Percentiles rank a stretch among this genome's conserved stretches.
Conservation (phyloP, 2,329 filamentous ascomycete species). For the Sporothrix schenckii region DNA sequence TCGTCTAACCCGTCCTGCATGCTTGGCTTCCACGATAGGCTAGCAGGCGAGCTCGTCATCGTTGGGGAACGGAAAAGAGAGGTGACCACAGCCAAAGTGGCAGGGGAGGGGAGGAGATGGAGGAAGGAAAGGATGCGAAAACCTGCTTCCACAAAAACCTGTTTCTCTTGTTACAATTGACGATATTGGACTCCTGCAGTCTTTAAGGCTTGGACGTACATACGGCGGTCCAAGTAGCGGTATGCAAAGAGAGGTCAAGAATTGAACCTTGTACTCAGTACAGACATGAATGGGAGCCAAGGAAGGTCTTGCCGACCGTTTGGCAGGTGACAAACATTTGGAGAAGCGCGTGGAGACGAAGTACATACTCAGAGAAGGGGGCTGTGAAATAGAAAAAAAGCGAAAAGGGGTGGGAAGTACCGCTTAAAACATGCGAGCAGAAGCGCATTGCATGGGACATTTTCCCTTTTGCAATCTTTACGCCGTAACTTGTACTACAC, state of each 20-base stretch:
- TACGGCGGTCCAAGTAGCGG: neutral
- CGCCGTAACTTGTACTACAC: no score
- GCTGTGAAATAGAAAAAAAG: neutral
- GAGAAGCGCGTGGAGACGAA: neutral
- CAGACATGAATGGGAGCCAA: neutral
- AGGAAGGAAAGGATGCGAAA: neutral
- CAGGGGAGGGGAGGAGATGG: neutral
- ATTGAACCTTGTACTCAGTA: neutral
- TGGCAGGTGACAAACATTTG: neutral
- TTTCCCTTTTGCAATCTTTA: neutral
- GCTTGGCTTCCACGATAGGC: neutral
- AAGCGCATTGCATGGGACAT: no score
- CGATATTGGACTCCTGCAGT: no score
- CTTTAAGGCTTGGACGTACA: no score
- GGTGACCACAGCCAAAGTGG: neutral
- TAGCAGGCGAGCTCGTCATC: slow-evolving; percentile 19
- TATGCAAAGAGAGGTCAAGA: neutral
- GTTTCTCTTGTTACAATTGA: no score
- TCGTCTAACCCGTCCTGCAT: neutral
- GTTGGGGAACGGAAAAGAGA: slow-evolving; percentile 6
- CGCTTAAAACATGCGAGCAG: neutral
- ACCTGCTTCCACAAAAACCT: no score
- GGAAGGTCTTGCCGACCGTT: neutral
- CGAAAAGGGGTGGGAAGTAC: neutral
- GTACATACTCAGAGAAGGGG: no score